Evolutionary conservation across 2,329 filamentous ascomycete species (phyloP).

Genomic region (Pseudopyrenochaeta lycopersici): DNA sequence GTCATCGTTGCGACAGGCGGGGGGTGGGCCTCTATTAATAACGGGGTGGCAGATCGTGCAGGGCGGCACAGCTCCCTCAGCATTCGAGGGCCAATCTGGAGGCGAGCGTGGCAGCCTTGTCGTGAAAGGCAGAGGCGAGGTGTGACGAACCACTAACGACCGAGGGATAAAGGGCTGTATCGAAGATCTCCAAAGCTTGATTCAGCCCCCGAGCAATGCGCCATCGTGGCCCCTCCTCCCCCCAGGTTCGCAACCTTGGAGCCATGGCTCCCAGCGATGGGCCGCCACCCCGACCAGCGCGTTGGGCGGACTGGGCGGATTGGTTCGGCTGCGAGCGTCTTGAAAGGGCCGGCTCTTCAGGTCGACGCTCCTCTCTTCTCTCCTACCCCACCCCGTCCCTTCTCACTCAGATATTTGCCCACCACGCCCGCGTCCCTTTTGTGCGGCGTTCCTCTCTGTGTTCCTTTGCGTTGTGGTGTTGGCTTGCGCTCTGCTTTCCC

Average conservation of each 20-base stretch:
- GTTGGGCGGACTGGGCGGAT: slow-evolving; percentile 33
- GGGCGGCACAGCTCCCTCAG: slow-evolving; percentile 12
- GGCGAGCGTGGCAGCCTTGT: slow-evolving; percentile 39
- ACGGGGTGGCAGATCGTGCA: slow-evolving; percentile 35
- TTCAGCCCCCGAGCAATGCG: slow-evolving; percentile 31
- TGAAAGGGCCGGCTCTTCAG: slow-evolving; percentile 32
- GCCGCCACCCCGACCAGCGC: slow-evolving; percentile 27
- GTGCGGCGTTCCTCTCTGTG: slow-evolving; percentile 27
- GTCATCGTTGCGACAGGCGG: slow-evolving; percentile 15
- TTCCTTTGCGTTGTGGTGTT: slow-evolving; percentile 48
- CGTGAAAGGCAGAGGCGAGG: slow-evolving; percentile 29
- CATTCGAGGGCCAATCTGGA: slow-evolving; percentile 24
- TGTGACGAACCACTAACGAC: slow-evolving; percentile 35
- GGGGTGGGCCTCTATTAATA: slow-evolving; percentile 33
- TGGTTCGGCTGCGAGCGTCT: slow-evolving; percentile 29
- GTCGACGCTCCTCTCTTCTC: slow-evolving; percentile 25
- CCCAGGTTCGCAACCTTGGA: slow-evolving; percentile 21
- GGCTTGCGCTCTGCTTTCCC: slow-evolving; percentile 32
- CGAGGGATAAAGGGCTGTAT: slow-evolving; percentile 24
- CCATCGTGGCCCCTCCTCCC: slow-evolving; percentile 15
- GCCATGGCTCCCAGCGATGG: slow-evolving; percentile 29
- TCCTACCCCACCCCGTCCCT: slow-evolving; percentile 35
- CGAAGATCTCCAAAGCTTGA: slow-evolving; percentile 48
- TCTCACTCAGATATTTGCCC: slow-evolving; percentile 20
- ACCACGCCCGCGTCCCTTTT: slow-evolving; percentile 11